Evolutionary conservation across 139 green algal species (phyloP).

Genomic region (Chlorella vulgaris): DNA sequence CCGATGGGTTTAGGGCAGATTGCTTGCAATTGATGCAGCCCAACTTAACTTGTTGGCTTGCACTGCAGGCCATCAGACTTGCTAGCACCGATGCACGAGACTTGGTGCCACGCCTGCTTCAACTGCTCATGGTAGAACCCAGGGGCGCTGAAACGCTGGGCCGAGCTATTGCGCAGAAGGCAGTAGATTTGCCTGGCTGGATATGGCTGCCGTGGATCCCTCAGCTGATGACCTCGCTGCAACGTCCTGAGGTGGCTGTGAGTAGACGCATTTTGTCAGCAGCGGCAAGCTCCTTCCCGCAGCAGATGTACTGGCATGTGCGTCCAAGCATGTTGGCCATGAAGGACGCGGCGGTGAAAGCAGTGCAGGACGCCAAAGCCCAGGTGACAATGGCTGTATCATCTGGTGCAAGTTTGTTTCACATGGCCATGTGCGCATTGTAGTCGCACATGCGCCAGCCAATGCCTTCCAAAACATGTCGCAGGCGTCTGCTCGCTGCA

Average conservation of each 20-base stretch:
- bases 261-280: slow-evolving; percentile 62
- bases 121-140: slow-evolving; percentile 90
- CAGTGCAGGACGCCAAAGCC: slow-evolving; percentile 43
- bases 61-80: slow-evolving; percentile 64
- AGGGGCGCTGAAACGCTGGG: slow-evolving; percentile 55
- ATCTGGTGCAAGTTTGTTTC: not conserved
- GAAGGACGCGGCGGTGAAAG: slow-evolving; percentile 67
- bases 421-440: not conserved
- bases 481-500: too few species aligned
- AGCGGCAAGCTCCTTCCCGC: slow-evolving; percentile 57
- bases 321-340: slow-evolving; percentile 82
- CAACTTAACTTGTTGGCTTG: not conserved
- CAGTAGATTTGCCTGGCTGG: slow-evolving; percentile 74
- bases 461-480: too few species aligned
- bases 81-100: slow-evolving; percentile 51
- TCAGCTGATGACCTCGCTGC: slow-evolving; percentile 89
- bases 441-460: not conserved
- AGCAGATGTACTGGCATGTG: slow-evolving; percentile 92
- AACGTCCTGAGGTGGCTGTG: slow-evolving; percentile 74
- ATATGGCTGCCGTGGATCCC: slow-evolving; percentile 94
- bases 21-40: not conserved
- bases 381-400: not conserved
- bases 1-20: too few species aligned
- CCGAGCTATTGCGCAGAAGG: slow-evolving; percentile 40
- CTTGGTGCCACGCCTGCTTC: slow-evolving; percentile 84